A percentile compares a stretch with the other conserved stretches of the same genome.
Evolutionary conservation across 345 rosid genomes (phyloP).

Genomic region (Ceriops zippeliana): DNA sequence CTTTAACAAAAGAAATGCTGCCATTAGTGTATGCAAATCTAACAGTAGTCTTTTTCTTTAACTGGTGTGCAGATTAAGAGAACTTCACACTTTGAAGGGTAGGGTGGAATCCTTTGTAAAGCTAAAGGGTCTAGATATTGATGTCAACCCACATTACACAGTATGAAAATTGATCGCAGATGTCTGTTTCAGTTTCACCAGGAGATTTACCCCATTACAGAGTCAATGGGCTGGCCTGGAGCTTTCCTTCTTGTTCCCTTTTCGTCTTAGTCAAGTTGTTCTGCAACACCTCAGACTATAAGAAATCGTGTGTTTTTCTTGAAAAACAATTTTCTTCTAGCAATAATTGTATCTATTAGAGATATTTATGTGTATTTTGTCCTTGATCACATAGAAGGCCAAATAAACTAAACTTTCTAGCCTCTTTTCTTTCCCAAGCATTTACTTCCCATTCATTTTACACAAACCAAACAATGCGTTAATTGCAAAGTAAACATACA

Average conservation of each 20-base stretch:
- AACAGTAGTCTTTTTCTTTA: neutral
- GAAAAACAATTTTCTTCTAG: no score
- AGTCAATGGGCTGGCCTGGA: neutral
- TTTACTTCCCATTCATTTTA: no score
- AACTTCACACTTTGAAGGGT: constrained; percentile 64
- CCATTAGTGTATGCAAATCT: neutral
- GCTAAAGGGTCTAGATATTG: constrained; percentile 52
- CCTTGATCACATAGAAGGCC: no score
- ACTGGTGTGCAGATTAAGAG: constrained; percentile 41
- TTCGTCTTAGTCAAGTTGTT: neutral
- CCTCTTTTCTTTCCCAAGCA: no score
- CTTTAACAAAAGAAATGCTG: no score
- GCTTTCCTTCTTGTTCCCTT: neutral
- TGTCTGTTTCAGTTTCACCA: neutral
- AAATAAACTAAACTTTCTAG: neutral
- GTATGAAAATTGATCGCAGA: constrained; percentile 22
- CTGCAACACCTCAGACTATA: neutral
- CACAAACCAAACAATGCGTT: no score
- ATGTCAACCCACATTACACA: constrained; percentile 57
- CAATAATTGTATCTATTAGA: no score
- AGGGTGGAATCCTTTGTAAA: constrained; percentile 58
- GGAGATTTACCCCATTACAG: neutral
- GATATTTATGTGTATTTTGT: no score
- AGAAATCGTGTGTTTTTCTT: neutral
- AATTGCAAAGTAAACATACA: no score